Base-by-base conservation (phyloP, 192 early-diverging fungal genomes). In the Gryganskiella cystojenkinii region DNA sequence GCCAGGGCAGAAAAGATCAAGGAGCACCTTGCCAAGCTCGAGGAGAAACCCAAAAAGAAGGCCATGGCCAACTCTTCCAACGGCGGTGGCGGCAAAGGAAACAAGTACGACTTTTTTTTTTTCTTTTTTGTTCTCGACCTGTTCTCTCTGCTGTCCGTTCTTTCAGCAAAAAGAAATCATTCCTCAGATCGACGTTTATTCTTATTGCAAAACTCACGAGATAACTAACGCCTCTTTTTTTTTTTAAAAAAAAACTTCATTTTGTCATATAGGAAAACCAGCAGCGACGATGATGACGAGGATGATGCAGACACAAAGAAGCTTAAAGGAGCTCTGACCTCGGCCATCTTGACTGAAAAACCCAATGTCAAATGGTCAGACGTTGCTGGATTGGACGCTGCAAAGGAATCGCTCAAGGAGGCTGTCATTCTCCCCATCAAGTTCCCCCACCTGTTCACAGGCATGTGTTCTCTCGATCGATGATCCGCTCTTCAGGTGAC, bases 341-440 rank as follows among this genome's bases (percentile, higher is more conserved):
- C 93, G 11, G 97, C 95, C 3, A 97, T 99, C 69, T 73, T 99
- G 64, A 92, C 89, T 61, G 96, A 99, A 70, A 99, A 97, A 64
- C 97, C 98, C 34, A 97, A 98, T 79, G 92, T 99, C 42, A 92
- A 88, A 58, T 99, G 98, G 98, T 91, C 94, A 7, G 98, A 99
- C 78, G 94, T 99, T 24, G 98, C 98, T 17, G 98, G 97, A 42
- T 80, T 99, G 80, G 96, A 98, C 52, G 90, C 85, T 6, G 96
- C 96, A 37, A 99, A 98, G 82, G 95, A 97, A 76, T 92, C 96
- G 22, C 83, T 99, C 37, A 98, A 99, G 81, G 97, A 99, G 83
- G 98, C 98, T 3, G 98, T 99, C 13, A 99, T 99, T 74, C 81
- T 99, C 56, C 98, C 98, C 4, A 96, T 98, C 58, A 96, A 95